These are phyloP conservation scores for Penicillium egyptiacum DNA, from an alignment of 495 filamentous ascomycete species.

Conservation along the genomic window DNA sequence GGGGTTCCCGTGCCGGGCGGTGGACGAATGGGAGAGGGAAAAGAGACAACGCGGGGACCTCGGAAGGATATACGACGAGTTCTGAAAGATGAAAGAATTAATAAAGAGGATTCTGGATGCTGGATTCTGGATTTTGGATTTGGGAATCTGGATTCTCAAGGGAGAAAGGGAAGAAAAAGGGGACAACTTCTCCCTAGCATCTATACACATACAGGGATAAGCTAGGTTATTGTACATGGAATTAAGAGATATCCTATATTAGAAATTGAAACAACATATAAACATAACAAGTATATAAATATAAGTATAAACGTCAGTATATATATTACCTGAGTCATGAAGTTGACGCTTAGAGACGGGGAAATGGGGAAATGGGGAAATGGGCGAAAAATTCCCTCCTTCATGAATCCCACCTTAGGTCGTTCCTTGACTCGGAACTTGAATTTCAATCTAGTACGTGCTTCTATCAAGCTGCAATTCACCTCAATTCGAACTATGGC, in stretches of 20 bases:
- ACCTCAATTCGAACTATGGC: conserved; percentile 35
- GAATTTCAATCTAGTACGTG: conserved; percentile 2
- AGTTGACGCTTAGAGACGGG: background rate
- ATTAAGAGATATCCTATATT: no score
- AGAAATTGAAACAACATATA: background rate
- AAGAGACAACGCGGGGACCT: conserved; percentile 14
- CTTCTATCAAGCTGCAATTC: conserved; percentile 8
- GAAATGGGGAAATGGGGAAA: background rate
- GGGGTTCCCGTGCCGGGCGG: conserved; percentile 12
- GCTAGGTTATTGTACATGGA: background rate
- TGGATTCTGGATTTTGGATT: background rate
- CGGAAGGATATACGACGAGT: no score
- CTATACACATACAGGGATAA: conserved; percentile 1
- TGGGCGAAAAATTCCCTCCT: background rate
- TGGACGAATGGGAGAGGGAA: conserved; percentile 1
- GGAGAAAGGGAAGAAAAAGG: background rate
- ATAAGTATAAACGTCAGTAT: no score
- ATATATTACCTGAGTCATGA: background rate
- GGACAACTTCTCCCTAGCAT: conserved; percentile 11
- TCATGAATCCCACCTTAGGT: conserved; percentile 5
- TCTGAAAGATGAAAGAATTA: background rate
- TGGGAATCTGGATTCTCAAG: background rate
- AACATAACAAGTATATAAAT: no score
- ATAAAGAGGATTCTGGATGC: background rate
- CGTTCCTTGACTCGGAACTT: conserved; percentile 9